Evolutionary conservation across 306 rosid species (phyloP), one percentile per base, ranked within the genome.

Genomic region (Lathyrus tuberosus): DNA sequence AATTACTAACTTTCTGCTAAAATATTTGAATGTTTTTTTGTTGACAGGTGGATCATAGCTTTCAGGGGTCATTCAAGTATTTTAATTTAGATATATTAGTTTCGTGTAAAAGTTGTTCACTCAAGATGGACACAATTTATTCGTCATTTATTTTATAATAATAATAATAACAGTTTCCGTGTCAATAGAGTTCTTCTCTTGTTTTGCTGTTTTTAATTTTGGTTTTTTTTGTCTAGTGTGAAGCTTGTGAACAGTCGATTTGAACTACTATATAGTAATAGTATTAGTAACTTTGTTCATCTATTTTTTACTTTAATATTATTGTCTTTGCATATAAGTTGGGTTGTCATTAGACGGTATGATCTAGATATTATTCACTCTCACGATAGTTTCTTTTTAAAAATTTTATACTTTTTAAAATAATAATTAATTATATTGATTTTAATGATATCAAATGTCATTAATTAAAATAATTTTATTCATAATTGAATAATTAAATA

Each of bases 21-120:
- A 6, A 37, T 51, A 52, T 51, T 51, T 20, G 16, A 14, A 40
- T 65, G 20, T 14, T 17, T 56, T 59, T 49, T 66, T 58, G 51
- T 72, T 57, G 64, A 66, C 84, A 86, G 90, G 80, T 75, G 62
- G 71, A 10, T 3, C 65, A 20, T 13, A 14, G 54, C 8, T 49
- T 28, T 31, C 68, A 30, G 57, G 70, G 67, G 67, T 22, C 60
- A 53, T 80, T 53, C 56, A 37, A 16, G 79, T 38, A 62, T 53
- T 31, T 40, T 66, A 12, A 13, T 26, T 52, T 53, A 47, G 22
- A 47, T 47, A n/a, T 46, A 46, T n/a, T 49, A 22, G 28, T 49
- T 49, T 49, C 57, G 11, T 49, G 28, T 49, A 49, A 3, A 16
- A 8, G 16, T 15, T 49, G 56, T 16, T 16, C 13, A 16, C 5